Evolutionary conservation across 352 stramenopile species (phyloP).

Genomic region (Blastocystis sp.): DNA sequence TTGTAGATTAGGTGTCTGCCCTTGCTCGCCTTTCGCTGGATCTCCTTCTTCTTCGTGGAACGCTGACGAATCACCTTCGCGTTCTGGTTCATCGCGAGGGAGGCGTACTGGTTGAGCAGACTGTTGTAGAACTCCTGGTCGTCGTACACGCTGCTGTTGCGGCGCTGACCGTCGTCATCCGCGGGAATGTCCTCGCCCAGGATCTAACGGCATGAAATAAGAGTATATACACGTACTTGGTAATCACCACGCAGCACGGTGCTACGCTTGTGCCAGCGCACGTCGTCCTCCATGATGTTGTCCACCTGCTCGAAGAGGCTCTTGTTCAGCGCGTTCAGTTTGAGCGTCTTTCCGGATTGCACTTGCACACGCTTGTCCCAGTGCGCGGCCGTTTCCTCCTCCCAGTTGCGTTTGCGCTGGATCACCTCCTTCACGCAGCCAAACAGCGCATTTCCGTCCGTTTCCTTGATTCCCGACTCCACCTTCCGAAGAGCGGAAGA

Average conservation of each 20-base stretch:
- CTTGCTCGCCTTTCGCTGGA: conserved; percentile 70
- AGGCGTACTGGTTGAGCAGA: conserved; percentile 55
- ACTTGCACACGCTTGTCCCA: conserved; percentile 66
- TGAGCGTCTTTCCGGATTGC: conserved; percentile 64
- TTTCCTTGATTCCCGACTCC: neutral
- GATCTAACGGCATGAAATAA: conserved; percentile 1
- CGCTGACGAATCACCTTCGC: conserved; percentile 45
- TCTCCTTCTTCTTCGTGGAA: conserved; percentile 71
- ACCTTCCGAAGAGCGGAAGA: neutral
- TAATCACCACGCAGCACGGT: conserved; percentile 72
- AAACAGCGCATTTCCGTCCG: conserved; percentile 21
- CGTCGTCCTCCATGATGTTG: conserved; percentile 63
- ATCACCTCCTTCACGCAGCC: conserved; percentile 27
- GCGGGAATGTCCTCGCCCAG: conserved; percentile 18
- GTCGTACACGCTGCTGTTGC: conserved; percentile 67
- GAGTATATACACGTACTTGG: neutral
- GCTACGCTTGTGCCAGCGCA: conserved; percentile 68
- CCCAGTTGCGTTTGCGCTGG: conserved; percentile 44
- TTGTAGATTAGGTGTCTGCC: conserved; percentile 60
- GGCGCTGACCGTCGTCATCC: conserved; percentile 55
- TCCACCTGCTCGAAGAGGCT: conserved; percentile 63
- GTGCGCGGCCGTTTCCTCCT: conserved; percentile 54
- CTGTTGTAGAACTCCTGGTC: conserved; percentile 74
- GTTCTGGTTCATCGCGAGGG: conserved; percentile 50
- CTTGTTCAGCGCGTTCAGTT: conserved; percentile 61